Conservation (phyloP, 805 yeast species). For the Myxozyma monticola region DNA sequence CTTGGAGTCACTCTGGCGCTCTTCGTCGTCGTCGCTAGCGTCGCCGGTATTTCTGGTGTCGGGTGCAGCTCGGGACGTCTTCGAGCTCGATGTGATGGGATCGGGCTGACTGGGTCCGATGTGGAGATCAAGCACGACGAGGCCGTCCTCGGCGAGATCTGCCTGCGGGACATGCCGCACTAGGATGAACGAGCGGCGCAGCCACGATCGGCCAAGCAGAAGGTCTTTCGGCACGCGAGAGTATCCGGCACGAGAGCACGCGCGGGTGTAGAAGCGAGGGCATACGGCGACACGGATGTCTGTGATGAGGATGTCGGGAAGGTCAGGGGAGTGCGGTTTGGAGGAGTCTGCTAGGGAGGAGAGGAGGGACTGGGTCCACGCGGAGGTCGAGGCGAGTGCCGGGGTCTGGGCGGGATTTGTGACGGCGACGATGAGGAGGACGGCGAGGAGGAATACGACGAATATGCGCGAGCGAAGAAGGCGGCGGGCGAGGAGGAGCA, state of each 20-base stretch:
- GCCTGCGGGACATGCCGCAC: slow-evolving; percentile 35
- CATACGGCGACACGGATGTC: slow-evolving; percentile 12
- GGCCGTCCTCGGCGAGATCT: slow-evolving; percentile 14
- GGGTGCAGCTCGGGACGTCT: too few relatives aligned
- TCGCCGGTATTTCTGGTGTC: too few relatives aligned
- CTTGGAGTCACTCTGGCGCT: slow-evolving; percentile 49
- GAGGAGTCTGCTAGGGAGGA: not conserved
- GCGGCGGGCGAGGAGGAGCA: slow-evolving; percentile 3
- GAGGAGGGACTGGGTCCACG: not conserved
- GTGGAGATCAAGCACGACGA: slow-evolving; percentile 21
- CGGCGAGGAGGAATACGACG: not conserved
- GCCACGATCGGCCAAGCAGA: slow-evolving; percentile 48
- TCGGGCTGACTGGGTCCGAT: slow-evolving; percentile 15
- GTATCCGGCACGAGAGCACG: slow-evolving; percentile 44
- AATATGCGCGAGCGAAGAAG: slow-evolving; percentile 11
- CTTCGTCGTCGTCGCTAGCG: too few relatives aligned
- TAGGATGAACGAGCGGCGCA: slow-evolving; percentile 44
- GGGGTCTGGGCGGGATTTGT: not conserved
- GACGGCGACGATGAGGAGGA: slow-evolving; percentile 1
- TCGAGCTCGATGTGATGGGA: too few relatives aligned
- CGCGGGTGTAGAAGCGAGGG: slow-evolving; percentile 19
- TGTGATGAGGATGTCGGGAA: slow-evolving; percentile 9
- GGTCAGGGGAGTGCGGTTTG: not conserved
- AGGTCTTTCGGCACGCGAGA: slow-evolving; percentile 50
- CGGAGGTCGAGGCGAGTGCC: not conserved